Base-by-base conservation (phyloP, 805 yeast species). In the Metschnikowia proteae region DNA sequence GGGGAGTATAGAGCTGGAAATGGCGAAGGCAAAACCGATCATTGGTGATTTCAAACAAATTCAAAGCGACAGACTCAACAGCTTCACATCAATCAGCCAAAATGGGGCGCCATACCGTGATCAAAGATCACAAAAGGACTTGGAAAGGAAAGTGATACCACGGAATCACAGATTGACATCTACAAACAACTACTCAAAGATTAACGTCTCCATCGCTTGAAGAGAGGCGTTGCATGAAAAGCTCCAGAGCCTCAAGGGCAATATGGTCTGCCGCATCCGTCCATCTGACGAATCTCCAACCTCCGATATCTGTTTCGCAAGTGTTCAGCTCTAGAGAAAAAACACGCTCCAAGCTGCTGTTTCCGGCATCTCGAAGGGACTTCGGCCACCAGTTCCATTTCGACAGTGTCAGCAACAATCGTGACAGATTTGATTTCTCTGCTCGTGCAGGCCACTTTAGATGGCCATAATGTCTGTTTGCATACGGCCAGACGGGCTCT, bases 401-500 rank as follows among this genome's bases (percentile, higher is more conserved):
- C 64, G 98, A 92, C 67, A 81, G 92, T 94, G 59, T 75, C 45
- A 54, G 58, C 1, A 60, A 77, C 2, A 92, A 92, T 61, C 56
- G 54, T 1, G 84, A 80, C 26, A 78, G 92, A 0, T 94, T 90
- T 65, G 60, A 79, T 92, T 0, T 83, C 94, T 2, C 96, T 90
- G 63, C 67, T 92, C 23, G 82, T 92, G 1, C 96, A 89, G 63
- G 69, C 75, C 1, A 54, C 66, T 7, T 44, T 56, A 34, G 96
- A 92, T 66, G 99, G 99, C 0, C 83, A 75, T 60, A 89, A 89
- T 57, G 96, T 90, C 3, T 90, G 97, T 65, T 90, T 66, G 97
- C 97, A 4, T 92, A 94, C 64, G 99, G 99, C 1, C 99, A 92
- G 66, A 94, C 99, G 0, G 60, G 88, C 79, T 70, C 97, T 0